These are phyloP conservation scores for Suillus placidus DNA, from an alignment of 768 basidiomycete genomes.

Conservation along the genomic window DNA sequence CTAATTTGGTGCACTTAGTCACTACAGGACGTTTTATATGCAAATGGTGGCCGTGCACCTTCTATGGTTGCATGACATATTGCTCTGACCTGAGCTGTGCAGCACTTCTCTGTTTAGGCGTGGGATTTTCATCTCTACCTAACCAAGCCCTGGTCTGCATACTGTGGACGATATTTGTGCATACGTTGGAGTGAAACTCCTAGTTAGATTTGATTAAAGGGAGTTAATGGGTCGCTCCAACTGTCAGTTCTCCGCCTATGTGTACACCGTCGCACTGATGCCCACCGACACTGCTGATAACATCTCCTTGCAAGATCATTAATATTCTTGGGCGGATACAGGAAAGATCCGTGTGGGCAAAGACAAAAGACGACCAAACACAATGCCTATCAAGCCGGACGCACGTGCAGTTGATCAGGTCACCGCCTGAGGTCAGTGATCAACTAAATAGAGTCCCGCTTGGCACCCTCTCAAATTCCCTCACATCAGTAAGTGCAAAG, in stretches of 20 bases:
- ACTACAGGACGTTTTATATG: conserved; percentile 36
- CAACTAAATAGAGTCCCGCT: background rate
- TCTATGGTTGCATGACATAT: background rate
- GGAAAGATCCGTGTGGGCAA: background rate
- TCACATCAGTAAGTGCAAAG: background rate
- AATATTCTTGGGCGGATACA: background rate
- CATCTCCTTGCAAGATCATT: background rate
- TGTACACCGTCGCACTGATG: background rate
- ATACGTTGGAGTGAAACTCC: background rate
- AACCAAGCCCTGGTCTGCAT: background rate
- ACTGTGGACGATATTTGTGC: background rate
- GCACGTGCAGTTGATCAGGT: background rate
- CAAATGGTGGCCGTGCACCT: conserved; percentile 29
- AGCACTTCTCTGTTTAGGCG: background rate
- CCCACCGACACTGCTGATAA: background rate
- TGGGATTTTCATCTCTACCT: background rate
- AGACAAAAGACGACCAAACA: background rate
- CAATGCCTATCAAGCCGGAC: background rate
- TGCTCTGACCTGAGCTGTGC: background rate
- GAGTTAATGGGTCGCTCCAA: background rate
- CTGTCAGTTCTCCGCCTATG: background rate
- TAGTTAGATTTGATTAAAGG: background rate
- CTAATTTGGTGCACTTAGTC: conserved; percentile 20
- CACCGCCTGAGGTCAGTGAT: background rate
- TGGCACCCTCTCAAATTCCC: background rate